Conservation (phyloP, 352 stramenopile species). For the Phytophthora chlamydospora region DNA sequence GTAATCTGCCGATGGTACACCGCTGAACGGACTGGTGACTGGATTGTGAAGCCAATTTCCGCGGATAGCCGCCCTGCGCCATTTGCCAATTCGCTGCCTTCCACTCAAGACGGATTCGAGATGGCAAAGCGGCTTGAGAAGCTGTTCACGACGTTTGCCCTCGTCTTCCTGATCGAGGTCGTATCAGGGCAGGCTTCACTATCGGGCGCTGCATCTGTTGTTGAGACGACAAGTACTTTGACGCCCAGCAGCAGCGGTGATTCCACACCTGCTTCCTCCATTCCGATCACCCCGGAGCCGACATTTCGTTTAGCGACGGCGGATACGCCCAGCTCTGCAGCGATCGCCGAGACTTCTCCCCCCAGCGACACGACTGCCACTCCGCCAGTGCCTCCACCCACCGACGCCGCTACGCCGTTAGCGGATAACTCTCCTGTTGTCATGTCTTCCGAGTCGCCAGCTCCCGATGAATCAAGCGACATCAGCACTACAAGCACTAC, state of each 20-base stretch:
- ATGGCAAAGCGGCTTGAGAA: background rate
- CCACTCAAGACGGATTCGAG: background rate
- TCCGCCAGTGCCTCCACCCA: too few relatives aligned
- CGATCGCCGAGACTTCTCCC: too few relatives aligned
- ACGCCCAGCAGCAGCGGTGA: background rate
- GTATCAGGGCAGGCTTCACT: background rate
- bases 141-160: background rate
- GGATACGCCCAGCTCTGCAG: too few relatives aligned
- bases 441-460: too few relatives aligned
- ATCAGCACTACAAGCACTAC: too few relatives aligned
- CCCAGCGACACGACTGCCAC: too few relatives aligned
- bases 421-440: too few relatives aligned
- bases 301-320: too few relatives aligned
- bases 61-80: background rate
- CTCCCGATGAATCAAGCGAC: too few relatives aligned
- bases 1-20: background rate
- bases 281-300: too few relatives aligned
- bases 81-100: slow-evolving; percentile 4
- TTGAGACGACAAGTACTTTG: background rate
- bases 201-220: background rate
- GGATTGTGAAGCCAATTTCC: slow-evolving; percentile 12
- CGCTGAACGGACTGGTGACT: slow-evolving; percentile 8
- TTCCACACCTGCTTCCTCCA: background rate
- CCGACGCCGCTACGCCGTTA: too few relatives aligned
- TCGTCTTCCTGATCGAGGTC: background rate